phyloP scores from a whole-genome alignment of 352 stramenopile species.

The Globisporangium ultimum region DNA sequence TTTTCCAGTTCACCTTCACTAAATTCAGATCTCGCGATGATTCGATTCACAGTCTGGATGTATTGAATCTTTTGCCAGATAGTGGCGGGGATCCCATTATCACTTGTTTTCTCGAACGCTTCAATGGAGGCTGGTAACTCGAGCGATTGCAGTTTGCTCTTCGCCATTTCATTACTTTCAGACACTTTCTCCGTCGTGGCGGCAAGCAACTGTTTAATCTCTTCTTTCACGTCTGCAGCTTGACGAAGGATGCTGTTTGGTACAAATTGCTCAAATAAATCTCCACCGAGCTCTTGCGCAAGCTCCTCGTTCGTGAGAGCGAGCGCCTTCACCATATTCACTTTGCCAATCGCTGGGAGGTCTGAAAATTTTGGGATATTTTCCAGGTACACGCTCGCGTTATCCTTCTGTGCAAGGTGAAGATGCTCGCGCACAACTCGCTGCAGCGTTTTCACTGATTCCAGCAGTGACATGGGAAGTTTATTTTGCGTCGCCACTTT shows the following conservation, averaged over 20 bases:
- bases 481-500: constrained; percentile 62
- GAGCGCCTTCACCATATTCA: constrained; percentile 64
- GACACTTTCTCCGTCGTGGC: constrained; percentile 37
- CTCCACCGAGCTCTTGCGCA: constrained; percentile 45
- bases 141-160: constrained; percentile 50
- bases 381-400: constrained; percentile 78
- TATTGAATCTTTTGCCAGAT: constrained; percentile 61
- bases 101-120: constrained; percentile 62
- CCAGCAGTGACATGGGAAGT: constrained; percentile 44
- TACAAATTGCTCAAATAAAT: constrained; percentile 74
- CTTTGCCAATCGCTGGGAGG: constrained; percentile 54
- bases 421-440: constrained; percentile 55
- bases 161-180: constrained; percentile 44
- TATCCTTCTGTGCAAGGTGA: constrained; percentile 66
- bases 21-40: constrained; percentile 15
- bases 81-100: constrained; percentile 47
- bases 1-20: constrained; percentile 4
- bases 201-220: constrained; percentile 41
- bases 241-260: constrained; percentile 46
- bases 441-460: constrained; percentile 57
- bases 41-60: constrained; percentile 27
- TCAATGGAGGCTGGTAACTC: constrained; percentile 76
- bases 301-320: constrained; percentile 46
- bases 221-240: constrained; percentile 44
- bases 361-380: constrained; percentile 60